Percentiles rank a stretch among this genome's conserved stretches.
Evolutionary conservation across 768 basidiomycete species (phyloP).

Genomic region (Pleurotus platypus): DNA sequence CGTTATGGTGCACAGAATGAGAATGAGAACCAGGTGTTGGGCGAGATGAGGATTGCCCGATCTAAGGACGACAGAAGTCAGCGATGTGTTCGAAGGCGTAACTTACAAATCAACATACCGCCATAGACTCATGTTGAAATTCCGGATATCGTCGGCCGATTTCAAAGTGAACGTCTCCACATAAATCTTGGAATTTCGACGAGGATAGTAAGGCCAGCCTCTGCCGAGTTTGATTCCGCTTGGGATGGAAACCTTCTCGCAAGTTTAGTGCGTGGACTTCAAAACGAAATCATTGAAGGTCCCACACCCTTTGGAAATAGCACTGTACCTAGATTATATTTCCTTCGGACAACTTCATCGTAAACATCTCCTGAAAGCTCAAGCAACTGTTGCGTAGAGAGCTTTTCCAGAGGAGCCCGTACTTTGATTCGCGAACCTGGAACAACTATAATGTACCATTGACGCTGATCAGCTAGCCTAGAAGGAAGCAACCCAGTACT

Average conservation of each 20-base stretch:
- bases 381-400: background rate
- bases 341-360: background rate
- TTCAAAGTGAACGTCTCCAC: background rate
- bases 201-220: background rate
- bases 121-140: background rate
- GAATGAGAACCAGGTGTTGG: background rate
- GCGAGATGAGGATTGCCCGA: background rate
- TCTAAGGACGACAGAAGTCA: background rate
- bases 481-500: background rate
- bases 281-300: background rate
- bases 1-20: background rate
- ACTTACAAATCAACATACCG: background rate
- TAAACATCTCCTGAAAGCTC: background rate
- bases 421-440: background rate
- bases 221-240: background rate
- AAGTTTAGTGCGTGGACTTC: background rate
- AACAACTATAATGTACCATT: background rate
- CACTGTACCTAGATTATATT: background rate
- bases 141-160: conserved; percentile 1
- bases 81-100: background rate
- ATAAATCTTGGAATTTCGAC: background rate
- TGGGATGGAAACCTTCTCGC: background rate
- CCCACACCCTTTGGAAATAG: background rate
- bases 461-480: background rate
- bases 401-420: background rate